Conservation (phyloP, 108 stramenopile genomes). For the Skeletonema potamos region DNA sequence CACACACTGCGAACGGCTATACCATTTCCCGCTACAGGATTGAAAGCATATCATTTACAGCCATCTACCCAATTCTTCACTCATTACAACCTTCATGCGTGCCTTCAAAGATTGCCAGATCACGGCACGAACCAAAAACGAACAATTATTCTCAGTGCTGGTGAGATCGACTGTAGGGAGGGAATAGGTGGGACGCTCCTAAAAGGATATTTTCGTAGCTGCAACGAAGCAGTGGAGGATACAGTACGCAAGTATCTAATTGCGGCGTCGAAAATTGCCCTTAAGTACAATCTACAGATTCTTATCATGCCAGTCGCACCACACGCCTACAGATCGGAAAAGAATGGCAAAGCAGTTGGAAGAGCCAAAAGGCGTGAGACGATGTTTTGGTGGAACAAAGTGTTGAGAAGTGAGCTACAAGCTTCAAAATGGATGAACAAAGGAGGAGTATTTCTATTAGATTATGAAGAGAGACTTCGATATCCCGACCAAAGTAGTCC, state of each 20-base stretch:
- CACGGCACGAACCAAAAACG: not conserved
- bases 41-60: slow-evolving; percentile 63
- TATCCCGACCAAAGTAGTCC: slow-evolving; percentile 25
- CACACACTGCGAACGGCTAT: slow-evolving; percentile 30
- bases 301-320: slow-evolving; percentile 60
- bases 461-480: slow-evolving; percentile 39
- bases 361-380: slow-evolving; percentile 44
- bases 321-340: slow-evolving; percentile 44
- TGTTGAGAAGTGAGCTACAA: slow-evolving; percentile 32
- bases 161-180: slow-evolving; percentile 69
- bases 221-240: slow-evolving; percentile 39
- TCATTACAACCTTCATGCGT: slow-evolving; percentile 33
- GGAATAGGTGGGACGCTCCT: slow-evolving; percentile 56
- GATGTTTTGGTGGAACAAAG: slow-evolving; percentile 53
- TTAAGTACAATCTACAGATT: slow-evolving; percentile 34
- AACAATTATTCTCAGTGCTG: slow-evolving; percentile 57
- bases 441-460: slow-evolving; percentile 33
- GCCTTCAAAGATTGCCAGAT: slow-evolving; percentile 21
- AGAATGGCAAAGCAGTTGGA: slow-evolving; percentile 52
- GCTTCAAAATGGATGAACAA: not conserved
- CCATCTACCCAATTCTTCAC: slow-evolving; percentile 54
- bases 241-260: slow-evolving; percentile 48
- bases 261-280: slow-evolving; percentile 20
- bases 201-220: slow-evolving; percentile 39
- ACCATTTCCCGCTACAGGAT: slow-evolving; percentile 52